Evolutionary conservation across 176 grass and related monocot genomes (phyloP).

Genomic region (Guadua angustifolia): DNA sequence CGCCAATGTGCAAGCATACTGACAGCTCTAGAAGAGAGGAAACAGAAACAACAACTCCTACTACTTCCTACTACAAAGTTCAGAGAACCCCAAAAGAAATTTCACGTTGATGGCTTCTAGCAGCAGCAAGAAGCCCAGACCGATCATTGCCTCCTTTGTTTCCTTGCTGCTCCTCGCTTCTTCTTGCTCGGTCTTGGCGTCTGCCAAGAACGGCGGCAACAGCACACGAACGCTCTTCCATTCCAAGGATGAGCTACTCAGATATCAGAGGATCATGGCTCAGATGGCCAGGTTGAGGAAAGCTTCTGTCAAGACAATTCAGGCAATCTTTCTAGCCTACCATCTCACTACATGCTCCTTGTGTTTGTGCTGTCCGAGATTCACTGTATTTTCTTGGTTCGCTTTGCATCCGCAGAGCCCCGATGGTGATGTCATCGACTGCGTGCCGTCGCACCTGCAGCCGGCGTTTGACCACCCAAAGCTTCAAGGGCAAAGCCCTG

Average conservation of each 20-base stretch:
- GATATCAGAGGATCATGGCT: constrained; percentile 48
- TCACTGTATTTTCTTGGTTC: not conserved
- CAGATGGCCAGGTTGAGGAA: constrained; percentile 54
- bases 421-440: constrained; percentile 81
- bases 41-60: not conserved
- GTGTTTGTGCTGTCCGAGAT: not conserved
- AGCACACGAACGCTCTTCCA: constrained; percentile 8
- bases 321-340: constrained; percentile 36
- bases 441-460: constrained; percentile 74
- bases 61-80: not conserved
- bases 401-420: constrained; percentile 60
- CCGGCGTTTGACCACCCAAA: constrained; percentile 76
- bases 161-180: constrained; percentile 35
- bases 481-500: constrained; percentile 58
- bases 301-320: constrained; percentile 60
- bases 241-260: constrained; percentile 30
- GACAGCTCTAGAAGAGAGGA: constrained; percentile 14
- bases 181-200: not conserved
- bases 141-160: constrained; percentile 18
- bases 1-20: constrained; percentile 34
- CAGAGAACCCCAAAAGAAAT: not conserved
- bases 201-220: not conserved
- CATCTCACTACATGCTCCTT: not conserved
- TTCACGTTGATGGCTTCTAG: constrained; percentile 27
- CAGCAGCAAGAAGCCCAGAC: constrained; percentile 8